These are phyloP conservation scores for Westerdykella aurantiaca DNA, from an alignment of 2,329 filamentous ascomycete species.

Conservation along the genomic window DNA sequence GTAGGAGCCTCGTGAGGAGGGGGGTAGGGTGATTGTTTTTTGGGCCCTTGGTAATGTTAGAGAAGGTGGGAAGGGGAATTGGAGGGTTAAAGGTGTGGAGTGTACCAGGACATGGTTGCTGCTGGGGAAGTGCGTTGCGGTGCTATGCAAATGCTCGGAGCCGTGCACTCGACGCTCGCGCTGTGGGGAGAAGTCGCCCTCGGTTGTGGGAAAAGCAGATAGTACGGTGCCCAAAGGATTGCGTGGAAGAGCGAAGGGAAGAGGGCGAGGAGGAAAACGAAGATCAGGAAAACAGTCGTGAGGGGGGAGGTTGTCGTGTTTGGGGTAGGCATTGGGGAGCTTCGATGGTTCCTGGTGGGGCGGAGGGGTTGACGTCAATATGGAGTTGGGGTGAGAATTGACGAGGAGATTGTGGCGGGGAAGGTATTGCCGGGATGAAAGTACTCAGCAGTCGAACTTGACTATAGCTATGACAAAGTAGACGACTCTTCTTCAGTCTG, in stretches of 20 bases:
- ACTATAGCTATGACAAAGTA: conserved; percentile 27
- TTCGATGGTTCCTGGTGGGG: conserved; percentile 2
- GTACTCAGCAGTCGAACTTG: not conserved
- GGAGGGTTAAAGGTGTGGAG: conserved; percentile 1
- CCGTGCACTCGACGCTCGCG: conserved; percentile 18
- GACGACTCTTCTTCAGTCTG: conserved; percentile 28
- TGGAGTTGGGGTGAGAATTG: conserved; percentile 3
- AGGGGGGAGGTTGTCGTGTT: conserved; percentile 23
- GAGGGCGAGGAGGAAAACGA: conserved; percentile 47
- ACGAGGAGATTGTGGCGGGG: conserved; percentile 6
- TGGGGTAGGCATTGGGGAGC: conserved; percentile 12
- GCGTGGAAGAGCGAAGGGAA: conserved; percentile 45
- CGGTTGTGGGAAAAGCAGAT: conserved; percentile 22
- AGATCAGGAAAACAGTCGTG: conserved; percentile 43
- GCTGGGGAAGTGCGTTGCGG: conserved; percentile 2
- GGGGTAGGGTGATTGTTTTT: conserved; percentile 74
- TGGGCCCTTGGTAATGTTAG: conserved; percentile 49
- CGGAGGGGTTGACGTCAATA: conserved; percentile 14
- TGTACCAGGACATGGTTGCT: conserved; percentile 29
- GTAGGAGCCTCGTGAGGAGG: conserved; percentile 76
- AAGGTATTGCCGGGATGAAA: not conserved
- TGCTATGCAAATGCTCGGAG: conserved; percentile 24
- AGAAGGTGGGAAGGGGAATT: conserved; percentile 1
- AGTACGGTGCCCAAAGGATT: conserved; percentile 35
- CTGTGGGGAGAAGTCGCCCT: conserved; percentile 3